Percentiles rank a stretch among this genome's conserved stretches.
Evolutionary conservation across 305 asterid species (phyloP).

Genomic region (Ilex paraguariensis): DNA sequence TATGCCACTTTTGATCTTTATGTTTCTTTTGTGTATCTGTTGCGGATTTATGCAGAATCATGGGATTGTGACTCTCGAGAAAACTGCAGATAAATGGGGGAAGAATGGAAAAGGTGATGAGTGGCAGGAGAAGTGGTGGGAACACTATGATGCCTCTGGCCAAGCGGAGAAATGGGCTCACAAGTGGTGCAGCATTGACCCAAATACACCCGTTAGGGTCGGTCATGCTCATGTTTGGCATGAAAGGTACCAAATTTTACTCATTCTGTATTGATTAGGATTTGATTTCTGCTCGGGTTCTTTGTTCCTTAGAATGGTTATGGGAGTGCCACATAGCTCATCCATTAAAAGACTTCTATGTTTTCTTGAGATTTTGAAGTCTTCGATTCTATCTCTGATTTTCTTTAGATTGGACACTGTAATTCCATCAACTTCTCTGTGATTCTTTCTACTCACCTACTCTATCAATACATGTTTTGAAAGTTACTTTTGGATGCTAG

Average conservation of each 20-base stretch:
- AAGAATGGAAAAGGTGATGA: conserved; percentile 76
- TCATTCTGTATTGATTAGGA: background rate
- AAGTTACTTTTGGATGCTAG: too few relatives aligned
- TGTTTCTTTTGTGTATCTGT: conserved; percentile 1
- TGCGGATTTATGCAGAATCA: conserved; percentile 37
- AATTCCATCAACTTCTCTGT: too few relatives aligned
- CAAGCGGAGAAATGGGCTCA: conserved; percentile 89
- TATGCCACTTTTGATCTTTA: conserved; percentile 6
- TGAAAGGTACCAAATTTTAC: conserved; percentile 53
- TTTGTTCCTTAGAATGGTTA: background rate
- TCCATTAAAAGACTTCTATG: too few relatives aligned
- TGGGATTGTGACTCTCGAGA: conserved; percentile 70
- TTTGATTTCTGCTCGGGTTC: background rate
- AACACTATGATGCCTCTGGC: conserved; percentile 78
- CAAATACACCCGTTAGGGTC: conserved; percentile 63
- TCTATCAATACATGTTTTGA: too few relatives aligned
- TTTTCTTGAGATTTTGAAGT: too few relatives aligned
- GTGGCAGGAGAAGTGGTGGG: conserved; percentile 99
- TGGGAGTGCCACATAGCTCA: too few relatives aligned
- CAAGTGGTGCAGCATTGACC: conserved; percentile 94
- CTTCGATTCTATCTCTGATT: too few relatives aligned
- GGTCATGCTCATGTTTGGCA: conserved; percentile 99
- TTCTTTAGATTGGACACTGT: too few relatives aligned
- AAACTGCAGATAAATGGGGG: conserved; percentile 98
- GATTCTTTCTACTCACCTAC: too few relatives aligned